Conservation (phyloP, 352 stramenopile genomes). For the Phytophthora quininea region DNA sequence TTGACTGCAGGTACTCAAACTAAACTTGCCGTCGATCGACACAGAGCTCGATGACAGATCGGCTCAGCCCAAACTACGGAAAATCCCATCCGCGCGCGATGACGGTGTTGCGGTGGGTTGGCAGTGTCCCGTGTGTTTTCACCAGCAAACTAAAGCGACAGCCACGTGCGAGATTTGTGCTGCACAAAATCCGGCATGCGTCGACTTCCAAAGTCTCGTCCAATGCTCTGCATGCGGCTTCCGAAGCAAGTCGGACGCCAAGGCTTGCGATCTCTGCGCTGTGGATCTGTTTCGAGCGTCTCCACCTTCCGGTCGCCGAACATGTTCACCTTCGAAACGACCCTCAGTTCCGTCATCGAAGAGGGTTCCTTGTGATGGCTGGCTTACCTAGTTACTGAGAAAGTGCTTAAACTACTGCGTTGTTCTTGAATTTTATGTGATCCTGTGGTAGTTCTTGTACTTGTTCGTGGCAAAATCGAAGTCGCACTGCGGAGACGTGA, state of each 20-base stretch:
- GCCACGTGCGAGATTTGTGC: slow-evolving; percentile 76
- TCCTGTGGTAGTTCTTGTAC: slow-evolving; percentile 75
- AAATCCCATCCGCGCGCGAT: slow-evolving; percentile 14
- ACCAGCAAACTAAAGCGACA: slow-evolving; percentile 58
- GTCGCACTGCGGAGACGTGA: slow-evolving; percentile 70
- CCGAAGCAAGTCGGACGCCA: slow-evolving; percentile 53
- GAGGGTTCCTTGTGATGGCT: slow-evolving; percentile 20
- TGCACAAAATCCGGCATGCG: slow-evolving; percentile 64
- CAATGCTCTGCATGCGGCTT: slow-evolving; percentile 75
- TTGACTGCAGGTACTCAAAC: slow-evolving; percentile 25
- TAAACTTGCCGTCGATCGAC: slow-evolving; percentile 35
- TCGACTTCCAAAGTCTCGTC: slow-evolving; percentile 53
- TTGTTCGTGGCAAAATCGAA: slow-evolving; percentile 82
- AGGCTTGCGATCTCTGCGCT: slow-evolving; percentile 64
- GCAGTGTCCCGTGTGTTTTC: slow-evolving; percentile 76
- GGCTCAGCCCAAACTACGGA: slow-evolving; percentile 6
- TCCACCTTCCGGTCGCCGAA: neutral
- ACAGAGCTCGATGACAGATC: slow-evolving; percentile 24
- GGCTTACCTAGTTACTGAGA: slow-evolving; percentile 12
- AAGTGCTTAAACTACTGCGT: neutral
- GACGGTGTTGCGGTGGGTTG: slow-evolving; percentile 31
- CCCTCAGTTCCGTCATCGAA: slow-evolving; percentile 6
- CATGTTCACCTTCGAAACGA: slow-evolving; percentile 28
- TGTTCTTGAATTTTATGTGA: slow-evolving; percentile 11
- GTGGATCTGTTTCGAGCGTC: slow-evolving; percentile 34